Evolutionary conservation across 2,329 filamentous ascomycete genomes (phyloP).

Genomic region (Cordyceps pruinosa): DNA sequence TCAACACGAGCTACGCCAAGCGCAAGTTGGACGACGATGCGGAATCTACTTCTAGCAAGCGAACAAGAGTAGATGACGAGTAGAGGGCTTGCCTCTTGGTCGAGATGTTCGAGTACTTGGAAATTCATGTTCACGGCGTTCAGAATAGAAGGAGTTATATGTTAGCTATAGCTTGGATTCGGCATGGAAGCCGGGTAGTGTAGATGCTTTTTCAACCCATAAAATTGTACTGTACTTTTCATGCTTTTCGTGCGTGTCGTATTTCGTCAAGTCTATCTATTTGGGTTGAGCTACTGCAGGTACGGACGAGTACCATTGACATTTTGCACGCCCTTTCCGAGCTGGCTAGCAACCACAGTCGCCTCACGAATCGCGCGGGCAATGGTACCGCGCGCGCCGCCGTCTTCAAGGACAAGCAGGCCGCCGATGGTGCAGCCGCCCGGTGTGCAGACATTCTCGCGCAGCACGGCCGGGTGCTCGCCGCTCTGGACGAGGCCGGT

Average conservation of each 20-base stretch:
- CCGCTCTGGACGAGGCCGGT: slow-evolving; percentile 62
- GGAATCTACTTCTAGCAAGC: slow-evolving; percentile 34
- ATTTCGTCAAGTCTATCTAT: slow-evolving; percentile 19
- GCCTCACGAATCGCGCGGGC: slow-evolving; percentile 64
- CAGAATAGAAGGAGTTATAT: neutral
- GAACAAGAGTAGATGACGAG: slow-evolving; percentile 33
- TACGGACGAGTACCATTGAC: slow-evolving; percentile 29
- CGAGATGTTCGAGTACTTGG: neutral
- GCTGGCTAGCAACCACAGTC: slow-evolving; percentile 60
- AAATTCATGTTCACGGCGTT: slow-evolving; percentile 11
- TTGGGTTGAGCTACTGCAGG: slow-evolving; percentile 16
- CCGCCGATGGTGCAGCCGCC: slow-evolving; percentile 74
- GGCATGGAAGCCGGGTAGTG: slow-evolving; percentile 1
- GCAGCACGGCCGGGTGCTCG: slow-evolving; percentile 67
- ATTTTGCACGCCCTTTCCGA: slow-evolving; percentile 36
- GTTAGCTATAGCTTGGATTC: slow-evolving; percentile 13
- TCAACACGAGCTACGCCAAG: slow-evolving; percentile 35
- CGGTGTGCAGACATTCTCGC: slow-evolving; percentile 71
- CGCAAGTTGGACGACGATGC: slow-evolving; percentile 35
- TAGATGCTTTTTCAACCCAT: neutral
- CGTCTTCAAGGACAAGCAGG: slow-evolving; percentile 66
- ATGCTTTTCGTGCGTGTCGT: neutral
- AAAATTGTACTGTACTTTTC: neutral
- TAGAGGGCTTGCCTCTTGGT: slow-evolving; percentile 13
- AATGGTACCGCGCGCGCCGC: slow-evolving; percentile 58